Percentiles rank a stretch among this genome's conserved stretches.
These are phyloP conservation scores for Penstemon newberryi DNA, from an alignment of 257 asterid genomes.

Conservation along the genomic window DNA sequence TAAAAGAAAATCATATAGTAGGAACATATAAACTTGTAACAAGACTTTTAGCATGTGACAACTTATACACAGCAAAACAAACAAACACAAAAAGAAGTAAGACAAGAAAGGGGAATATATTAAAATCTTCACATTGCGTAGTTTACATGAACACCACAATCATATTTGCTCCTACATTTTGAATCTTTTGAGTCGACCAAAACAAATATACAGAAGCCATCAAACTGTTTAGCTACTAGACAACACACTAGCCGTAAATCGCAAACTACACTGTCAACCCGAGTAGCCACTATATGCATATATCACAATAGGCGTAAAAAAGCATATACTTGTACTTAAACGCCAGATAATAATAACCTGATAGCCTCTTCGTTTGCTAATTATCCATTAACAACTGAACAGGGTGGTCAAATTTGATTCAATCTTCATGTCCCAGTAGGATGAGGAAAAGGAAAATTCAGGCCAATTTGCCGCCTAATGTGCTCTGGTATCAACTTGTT, in stretches of 20 bases:
- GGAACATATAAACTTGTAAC: no score
- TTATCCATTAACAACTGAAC: conserved; percentile 24
- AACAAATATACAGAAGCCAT: conserved; percentile 64
- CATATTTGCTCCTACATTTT: no score
- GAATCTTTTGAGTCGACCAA: conserved; percentile 29
- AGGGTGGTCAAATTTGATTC: neutral
- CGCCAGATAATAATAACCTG: conserved; percentile 24
- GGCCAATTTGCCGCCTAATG: conserved; percentile 43
- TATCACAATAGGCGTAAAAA: conserved; percentile 36
- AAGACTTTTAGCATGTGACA: no score
- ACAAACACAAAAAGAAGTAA: no score
- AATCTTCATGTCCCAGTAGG: conserved; percentile 41
- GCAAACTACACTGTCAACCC: conserved; percentile 35
- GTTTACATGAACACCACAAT: no score
- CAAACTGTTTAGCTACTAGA: conserved; percentile 36
- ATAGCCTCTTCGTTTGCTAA: conserved; percentile 21
- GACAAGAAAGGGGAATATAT: no score
- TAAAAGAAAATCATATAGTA: no score
- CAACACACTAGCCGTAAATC: conserved; percentile 26
- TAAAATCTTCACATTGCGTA: no score
- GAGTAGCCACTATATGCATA: conserved; percentile 44
- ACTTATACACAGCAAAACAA: no score
- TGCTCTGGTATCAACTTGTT: conserved; percentile 55
- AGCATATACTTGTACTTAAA: conserved; percentile 33
- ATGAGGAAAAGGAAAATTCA: conserved; percentile 33